Evolutionary conservation across 495 filamentous ascomycete genomes (phyloP), one percentile per base, ranked within the genome.

Genomic region (Apodospora peruviana): DNA sequence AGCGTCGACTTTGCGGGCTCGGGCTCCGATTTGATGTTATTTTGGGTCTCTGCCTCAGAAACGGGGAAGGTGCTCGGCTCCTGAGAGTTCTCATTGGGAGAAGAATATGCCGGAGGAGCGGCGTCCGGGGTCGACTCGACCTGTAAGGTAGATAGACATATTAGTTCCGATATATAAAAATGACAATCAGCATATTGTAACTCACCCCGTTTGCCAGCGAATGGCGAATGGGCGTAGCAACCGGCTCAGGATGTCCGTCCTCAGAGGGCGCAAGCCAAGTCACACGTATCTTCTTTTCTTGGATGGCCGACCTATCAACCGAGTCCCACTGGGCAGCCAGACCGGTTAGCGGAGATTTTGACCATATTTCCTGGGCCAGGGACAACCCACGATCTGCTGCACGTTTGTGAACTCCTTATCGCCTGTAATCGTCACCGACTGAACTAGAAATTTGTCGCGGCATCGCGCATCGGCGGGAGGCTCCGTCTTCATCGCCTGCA

Each of bases 251-350:
- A 20, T 48, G 35, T 7, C 51, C 55, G 10, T 58, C 57, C 21
- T 58, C 49, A 8, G 54, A 35, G 12, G 65, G 53, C 24, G 85
- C 70, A 3, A 96, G 72, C 70, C 87, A 97, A 32, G 71, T 72
- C 47, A 98, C 93, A n/a, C 91, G 85, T 53, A 98, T 97, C 73
- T 97, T 98, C 73, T 85, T 88, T 74, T 98, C 94, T 58, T 87
- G 79, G 47, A 97, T 83, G 0, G 80, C 70, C 2, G 77, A 73
- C 69, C 90, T 96, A 43, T 84, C 73, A 50, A 93, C 81, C 47
- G 75, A 73, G 51, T 84, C 75, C 88, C 88, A 91, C 85, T 89
- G 43, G n/a, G 53, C 19, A 14, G 21, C 17, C 36, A 17, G 8
- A 43, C 12, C 20, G 22, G 47, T 70, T 46, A 71, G 68, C 45